Conservation (phyloP, 805 yeast species). For the Cyberlindnera euphorbiae region DNA sequence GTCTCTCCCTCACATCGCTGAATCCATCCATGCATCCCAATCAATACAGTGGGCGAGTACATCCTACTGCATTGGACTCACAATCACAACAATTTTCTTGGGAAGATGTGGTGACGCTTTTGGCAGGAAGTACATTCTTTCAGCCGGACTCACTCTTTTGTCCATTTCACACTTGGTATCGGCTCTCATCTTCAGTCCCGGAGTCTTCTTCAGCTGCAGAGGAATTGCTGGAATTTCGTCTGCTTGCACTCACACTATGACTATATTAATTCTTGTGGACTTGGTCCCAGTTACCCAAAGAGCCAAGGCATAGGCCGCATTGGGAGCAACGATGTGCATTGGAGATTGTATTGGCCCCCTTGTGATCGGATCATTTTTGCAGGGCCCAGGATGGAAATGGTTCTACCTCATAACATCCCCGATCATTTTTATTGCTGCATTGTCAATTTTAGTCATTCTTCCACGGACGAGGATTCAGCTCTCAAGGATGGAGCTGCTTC, state of each 20-base stretch:
- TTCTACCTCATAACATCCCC: constrained; percentile 46
- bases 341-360: constrained; percentile 57
- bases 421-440: constrained; percentile 11
- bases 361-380: constrained; percentile 46
- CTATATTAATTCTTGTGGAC: constrained; percentile 50
- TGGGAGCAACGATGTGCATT: constrained; percentile 45
- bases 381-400: constrained; percentile 42
- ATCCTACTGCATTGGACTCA: constrained; percentile 44
- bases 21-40: constrained; percentile 38
- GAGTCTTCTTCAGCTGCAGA: constrained; percentile 44
- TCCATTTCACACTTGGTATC: constrained; percentile 42
- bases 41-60: constrained; percentile 61
- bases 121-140: constrained; percentile 43
- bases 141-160: constrained; percentile 36
- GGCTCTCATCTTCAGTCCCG: constrained; percentile 43
- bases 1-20: constrained; percentile 43
- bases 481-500: constrained; percentile 1
- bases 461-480: constrained; percentile 2
- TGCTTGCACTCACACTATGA: constrained; percentile 47
- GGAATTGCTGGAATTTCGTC: constrained; percentile 53
- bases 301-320: constrained; percentile 51
- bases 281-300: constrained; percentile 45
- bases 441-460: neutral
- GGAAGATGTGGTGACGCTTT: constrained; percentile 55
- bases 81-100: constrained; percentile 47